phyloP scores from a whole-genome alignment of 2,329 filamentous ascomycete species.

The Metarhizium brunneum region DNA sequence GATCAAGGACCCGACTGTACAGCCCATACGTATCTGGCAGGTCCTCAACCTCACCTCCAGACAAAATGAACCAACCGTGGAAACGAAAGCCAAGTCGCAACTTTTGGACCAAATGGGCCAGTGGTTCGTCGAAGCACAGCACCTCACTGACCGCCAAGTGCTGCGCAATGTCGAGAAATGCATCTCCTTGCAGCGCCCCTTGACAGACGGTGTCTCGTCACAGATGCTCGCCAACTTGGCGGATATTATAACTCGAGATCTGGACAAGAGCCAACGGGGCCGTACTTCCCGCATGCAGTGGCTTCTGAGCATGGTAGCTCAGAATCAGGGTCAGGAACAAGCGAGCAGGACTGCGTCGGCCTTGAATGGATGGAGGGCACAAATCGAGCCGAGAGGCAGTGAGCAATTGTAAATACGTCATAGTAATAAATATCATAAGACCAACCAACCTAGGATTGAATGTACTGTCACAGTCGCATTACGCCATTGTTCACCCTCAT shows the following conservation, averaged over 20 bases:
- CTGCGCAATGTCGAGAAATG: constrained; percentile 21
- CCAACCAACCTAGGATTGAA: neutral
- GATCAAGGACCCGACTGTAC: constrained; percentile 20
- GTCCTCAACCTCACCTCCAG: constrained; percentile 13
- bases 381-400: constrained; percentile 4
- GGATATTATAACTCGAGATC: constrained; percentile 20
- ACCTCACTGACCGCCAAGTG: constrained; percentile 19
- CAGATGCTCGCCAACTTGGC: constrained; percentile 18
- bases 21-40: constrained; percentile 16
- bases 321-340: constrained; percentile 11
- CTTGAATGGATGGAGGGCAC: constrained; percentile 16
- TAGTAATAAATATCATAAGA: neutral
- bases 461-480: neutral
- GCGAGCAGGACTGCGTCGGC: constrained; percentile 9
- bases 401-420: neutral
- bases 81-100: constrained; percentile 14
- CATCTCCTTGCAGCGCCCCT: constrained; percentile 14
- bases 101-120: constrained; percentile 21
- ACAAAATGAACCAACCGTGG: neutral
- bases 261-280: constrained; percentile 23
- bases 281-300: constrained; percentile 21
- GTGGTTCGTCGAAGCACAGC: constrained; percentile 18
- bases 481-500: neutral
- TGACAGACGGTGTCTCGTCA: constrained; percentile 15
- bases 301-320: constrained; percentile 17